Conservation (phyloP, 352 stramenopile species). For the Phytophthora parvispora region DNA sequence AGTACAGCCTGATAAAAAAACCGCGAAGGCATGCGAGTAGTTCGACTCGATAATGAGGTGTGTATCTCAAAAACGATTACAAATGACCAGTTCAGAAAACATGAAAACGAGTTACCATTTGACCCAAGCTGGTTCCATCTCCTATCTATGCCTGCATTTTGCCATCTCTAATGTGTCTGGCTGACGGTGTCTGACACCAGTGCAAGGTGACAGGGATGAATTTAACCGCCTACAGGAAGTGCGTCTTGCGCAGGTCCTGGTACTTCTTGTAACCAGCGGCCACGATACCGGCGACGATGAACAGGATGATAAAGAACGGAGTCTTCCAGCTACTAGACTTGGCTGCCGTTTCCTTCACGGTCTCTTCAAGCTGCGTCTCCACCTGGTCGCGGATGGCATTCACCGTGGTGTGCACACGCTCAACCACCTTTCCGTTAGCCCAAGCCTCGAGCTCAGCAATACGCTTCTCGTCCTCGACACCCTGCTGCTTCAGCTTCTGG, state of each 20-base stretch:
- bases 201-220: conserved; percentile 19
- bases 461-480: conserved; percentile 69
- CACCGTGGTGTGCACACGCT: conserved; percentile 66
- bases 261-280: conserved; percentile 90
- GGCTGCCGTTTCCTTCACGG: conserved; percentile 76
- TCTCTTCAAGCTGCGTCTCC: conserved; percentile 74
- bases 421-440: conserved; percentile 65
- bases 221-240: conserved; percentile 72
- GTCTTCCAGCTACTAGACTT: conserved; percentile 86
- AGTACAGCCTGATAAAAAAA: too few relatives aligned
- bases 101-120: conserved; percentile 40
- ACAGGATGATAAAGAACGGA: conserved; percentile 83
- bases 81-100: conserved; percentile 18
- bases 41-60: too few relatives aligned
- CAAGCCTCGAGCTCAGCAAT: conserved; percentile 82
- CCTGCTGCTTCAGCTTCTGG: conserved; percentile 80
- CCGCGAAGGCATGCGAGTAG: too few relatives aligned
- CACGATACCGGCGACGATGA: conserved; percentile 68
- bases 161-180: conserved; percentile 33
- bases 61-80: not conserved
- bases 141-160: conserved; percentile 27
- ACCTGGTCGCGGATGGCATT: conserved; percentile 75
- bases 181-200: conserved; percentile 27
- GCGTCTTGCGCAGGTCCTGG: conserved; percentile 88
- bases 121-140: conserved; percentile 24